Evolutionary conservation across 768 basidiomycete species (phyloP).

Genomic region (Epithele typhae): DNA sequence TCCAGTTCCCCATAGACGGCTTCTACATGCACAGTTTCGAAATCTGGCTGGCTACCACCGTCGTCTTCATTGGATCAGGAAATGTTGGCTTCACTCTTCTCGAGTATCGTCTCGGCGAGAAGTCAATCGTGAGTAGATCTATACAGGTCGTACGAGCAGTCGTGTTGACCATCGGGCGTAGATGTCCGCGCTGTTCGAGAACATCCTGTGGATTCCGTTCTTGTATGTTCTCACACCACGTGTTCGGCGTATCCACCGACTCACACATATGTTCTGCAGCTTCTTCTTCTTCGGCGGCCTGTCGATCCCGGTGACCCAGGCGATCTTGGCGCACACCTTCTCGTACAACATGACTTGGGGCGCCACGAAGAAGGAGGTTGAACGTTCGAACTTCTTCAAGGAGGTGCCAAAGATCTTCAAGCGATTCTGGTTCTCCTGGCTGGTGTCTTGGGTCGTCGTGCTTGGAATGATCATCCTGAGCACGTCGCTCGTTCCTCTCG

Average conservation of each 20-base stretch:
- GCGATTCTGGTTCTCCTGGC: constrained; percentile 68
- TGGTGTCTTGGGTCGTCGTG: constrained; percentile 49
- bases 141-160: background rate
- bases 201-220: constrained; percentile 37
- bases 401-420: constrained; percentile 83
- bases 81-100: constrained; percentile 68
- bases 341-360: constrained; percentile 79
- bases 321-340: constrained; percentile 66
- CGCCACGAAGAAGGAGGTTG: constrained; percentile 80
- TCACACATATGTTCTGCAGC: constrained; percentile 35
- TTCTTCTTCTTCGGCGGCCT: constrained; percentile 80
- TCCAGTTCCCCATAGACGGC: constrained; percentile 66
- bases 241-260: background rate
- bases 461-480: constrained; percentile 54
- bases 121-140: constrained; percentile 19
- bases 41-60: constrained; percentile 71
- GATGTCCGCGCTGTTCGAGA: constrained; percentile 26
- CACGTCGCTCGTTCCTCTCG: constrained; percentile 50
- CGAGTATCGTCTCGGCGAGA: constrained; percentile 64
- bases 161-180: constrained; percentile 1
- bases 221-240: constrained; percentile 27
- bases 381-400: constrained; percentile 86
- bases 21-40: constrained; percentile 80
- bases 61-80: constrained; percentile 76
- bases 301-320: constrained; percentile 61